A percentile compares a stretch with the other conserved stretches of the same genome.
Conservation (phyloP, 148 eudicot species). For the Pharnaceum exiguum region DNA sequence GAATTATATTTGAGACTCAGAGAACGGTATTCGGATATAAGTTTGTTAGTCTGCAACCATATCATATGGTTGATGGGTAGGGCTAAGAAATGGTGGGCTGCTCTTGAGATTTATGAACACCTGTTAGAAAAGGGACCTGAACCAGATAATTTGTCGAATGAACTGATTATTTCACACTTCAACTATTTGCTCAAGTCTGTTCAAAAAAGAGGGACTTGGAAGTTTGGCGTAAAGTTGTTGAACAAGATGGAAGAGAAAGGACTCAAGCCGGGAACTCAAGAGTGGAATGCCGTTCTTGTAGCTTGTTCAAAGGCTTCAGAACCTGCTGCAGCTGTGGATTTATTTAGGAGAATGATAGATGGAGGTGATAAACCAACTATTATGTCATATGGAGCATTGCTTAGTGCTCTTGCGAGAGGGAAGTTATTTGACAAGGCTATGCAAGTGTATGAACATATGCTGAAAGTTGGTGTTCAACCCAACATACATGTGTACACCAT, state of each 20-base stretch:
- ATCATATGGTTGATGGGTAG: conserved; percentile 90
- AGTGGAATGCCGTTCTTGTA: conserved; percentile 90
- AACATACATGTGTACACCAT: conserved; percentile 84
- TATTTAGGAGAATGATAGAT: conserved; percentile 78
- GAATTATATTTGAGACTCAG: conserved; percentile 73
- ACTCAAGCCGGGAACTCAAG: conserved; percentile 65
- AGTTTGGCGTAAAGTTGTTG: conserved; percentile 77
- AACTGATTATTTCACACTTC: conserved; percentile 75
- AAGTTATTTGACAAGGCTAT: conserved; percentile 68
- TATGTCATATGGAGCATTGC: conserved; percentile 80
- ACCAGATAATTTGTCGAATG: conserved; percentile 78
- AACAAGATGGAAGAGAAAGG: conserved; percentile 93
- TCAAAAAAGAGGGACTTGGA: conserved; percentile 78
- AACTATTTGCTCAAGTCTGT: conserved; percentile 71
- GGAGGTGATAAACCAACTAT: conserved; percentile 78
- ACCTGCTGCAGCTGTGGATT: conserved; percentile 71
- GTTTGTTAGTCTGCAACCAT: conserved; percentile 89
- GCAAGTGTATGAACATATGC: conserved; percentile 86
- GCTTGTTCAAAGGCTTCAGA: conserved; percentile 98
- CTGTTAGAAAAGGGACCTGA: conserved; percentile 80
- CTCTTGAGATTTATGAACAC: conserved; percentile 86
- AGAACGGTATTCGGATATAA: conserved; percentile 56
- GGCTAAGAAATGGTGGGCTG: conserved; percentile 98
- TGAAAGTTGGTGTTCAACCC: conserved; percentile 65
- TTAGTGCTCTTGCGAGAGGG: conserved; percentile 94